Evolutionary conservation across 2,329 filamentous ascomycete species (phyloP), one percentile per base, ranked within the genome.

Genomic region (Colletotrichum trifolii): DNA sequence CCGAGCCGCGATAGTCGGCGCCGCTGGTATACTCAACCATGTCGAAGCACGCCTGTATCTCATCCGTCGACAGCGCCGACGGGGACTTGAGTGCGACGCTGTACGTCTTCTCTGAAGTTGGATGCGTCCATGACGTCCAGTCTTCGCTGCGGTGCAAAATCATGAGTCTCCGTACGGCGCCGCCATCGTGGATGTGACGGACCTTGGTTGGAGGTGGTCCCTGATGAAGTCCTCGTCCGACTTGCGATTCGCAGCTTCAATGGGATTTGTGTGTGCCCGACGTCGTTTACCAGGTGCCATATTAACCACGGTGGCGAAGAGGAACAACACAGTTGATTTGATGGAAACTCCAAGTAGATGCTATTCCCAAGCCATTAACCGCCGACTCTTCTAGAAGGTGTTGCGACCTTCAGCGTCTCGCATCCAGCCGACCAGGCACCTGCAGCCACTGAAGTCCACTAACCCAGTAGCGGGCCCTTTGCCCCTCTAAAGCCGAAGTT

Each of bases 11-110:
- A 74, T 94, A 94, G 74, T 90, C 87, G 6, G 77, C 71, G 12
- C 81, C 79, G 70, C 89, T 92, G 0, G 91, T 93, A 53, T 81
- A 76, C 66, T 89, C 83, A 55, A 94, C 81, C 34, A 90, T 76
- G 17, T 72, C 64, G 68, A 86, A 87, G 70, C 88, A 90, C 1
- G 81, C 77, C 33, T 81, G 73, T 25, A 89, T 74, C 34, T 89
- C 85, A 3, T 72, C 71, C 1, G 74, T 68, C 6, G 69, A 71
- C 33, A 89, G 74, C n/a, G 70, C 69, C 2, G 68, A 71, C 0
- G 85, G 73, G 4, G 74, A 71, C 8, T 72, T 67, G n/a, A 90
- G 77, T 40, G 71, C 73, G 40, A 90, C 69, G 0, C 72, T 69
- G 74, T 85, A 87, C 5, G 64, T 59, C 7, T 68, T 67, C 6